A percentile compares a stretch with the other conserved stretches of the same genome.
Evolutionary conservation across 2,329 filamentous ascomycete species (phyloP).

Genomic region (Dactylellina sp.): DNA sequence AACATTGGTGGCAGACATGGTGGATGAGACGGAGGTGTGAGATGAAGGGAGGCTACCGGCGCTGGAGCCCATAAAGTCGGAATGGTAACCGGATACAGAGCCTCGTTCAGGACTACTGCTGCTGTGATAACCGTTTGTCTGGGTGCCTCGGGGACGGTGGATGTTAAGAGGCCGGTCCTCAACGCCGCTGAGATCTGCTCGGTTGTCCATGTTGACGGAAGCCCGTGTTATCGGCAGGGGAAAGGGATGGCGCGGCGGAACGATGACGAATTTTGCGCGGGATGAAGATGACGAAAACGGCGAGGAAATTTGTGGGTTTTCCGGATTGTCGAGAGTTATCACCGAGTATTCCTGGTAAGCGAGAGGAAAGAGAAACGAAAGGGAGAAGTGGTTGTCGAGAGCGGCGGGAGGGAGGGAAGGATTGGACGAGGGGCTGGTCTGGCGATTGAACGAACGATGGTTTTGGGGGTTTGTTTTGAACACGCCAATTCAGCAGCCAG

Average conservation of each 20-base stretch:
- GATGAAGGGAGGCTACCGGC: slow-evolving; percentile 47
- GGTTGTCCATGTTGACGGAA: slow-evolving; percentile 41
- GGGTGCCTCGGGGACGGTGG: slow-evolving; percentile 33
- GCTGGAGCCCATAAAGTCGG: slow-evolving; percentile 55
- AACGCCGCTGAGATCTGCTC: slow-evolving; percentile 40
- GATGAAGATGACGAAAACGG: slow-evolving; percentile 35
- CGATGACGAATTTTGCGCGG: slow-evolving; percentile 17
- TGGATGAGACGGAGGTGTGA: slow-evolving; percentile 45
- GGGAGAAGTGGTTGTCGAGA: slow-evolving; percentile 8
- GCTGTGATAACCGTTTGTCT: slow-evolving; percentile 49
- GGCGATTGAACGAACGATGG: not conserved
- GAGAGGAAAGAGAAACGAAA: slow-evolving; percentile 6
- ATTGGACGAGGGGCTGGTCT: slow-evolving; percentile 7
- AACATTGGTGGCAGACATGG: slow-evolving; percentile 44
- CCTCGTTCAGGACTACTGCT: slow-evolving; percentile 53
- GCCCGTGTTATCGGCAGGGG: slow-evolving; percentile 17
- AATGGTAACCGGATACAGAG: slow-evolving; percentile 43
- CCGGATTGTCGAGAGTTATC: slow-evolving; percentile 30
- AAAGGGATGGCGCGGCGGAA: slow-evolving; percentile 28
- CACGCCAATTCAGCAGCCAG: slow-evolving; percentile 11
- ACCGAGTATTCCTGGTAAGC: not conserved
- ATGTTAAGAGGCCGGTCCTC: slow-evolving; percentile 54
- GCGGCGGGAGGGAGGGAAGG: slow-evolving; percentile 9
- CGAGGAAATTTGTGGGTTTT: slow-evolving; percentile 28
- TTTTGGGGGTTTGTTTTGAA: slow-evolving; percentile 12